Evolutionary conservation across 495 filamentous ascomycete species (phyloP).

Genomic region (Apodospora peruviana): DNA sequence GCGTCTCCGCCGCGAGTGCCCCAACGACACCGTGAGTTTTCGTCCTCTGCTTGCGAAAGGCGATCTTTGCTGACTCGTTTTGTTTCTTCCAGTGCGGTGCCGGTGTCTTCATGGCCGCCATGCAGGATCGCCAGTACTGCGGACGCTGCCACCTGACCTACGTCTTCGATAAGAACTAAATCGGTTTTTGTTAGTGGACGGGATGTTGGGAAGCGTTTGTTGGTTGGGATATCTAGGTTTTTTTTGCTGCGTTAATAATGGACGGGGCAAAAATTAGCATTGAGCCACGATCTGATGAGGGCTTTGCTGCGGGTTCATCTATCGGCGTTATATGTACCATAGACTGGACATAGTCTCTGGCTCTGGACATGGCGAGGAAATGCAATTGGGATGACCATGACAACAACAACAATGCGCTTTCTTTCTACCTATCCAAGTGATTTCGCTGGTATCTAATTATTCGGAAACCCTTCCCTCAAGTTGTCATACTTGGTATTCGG

Average conservation of each 20-base stretch:
- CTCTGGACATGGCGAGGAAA: constrained; percentile 30
- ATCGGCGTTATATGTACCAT: constrained; percentile 36
- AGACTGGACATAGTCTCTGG: constrained; percentile 23
- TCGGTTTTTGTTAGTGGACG: not conserved
- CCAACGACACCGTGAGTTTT: constrained; percentile 73
- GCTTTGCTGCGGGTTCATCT: constrained; percentile 15
- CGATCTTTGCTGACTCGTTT: constrained; percentile 23
- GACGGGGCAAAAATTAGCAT: constrained; percentile 19
- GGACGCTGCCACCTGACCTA: constrained; percentile 99
- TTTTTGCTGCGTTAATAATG: constrained; percentile 4
- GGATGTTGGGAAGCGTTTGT: not conserved
- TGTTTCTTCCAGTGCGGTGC: constrained; percentile 79
- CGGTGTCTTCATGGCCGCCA: constrained; percentile 99
- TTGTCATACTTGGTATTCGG: constrained; percentile 81
- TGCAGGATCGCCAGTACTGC: constrained; percentile 99
- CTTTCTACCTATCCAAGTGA: not conserved
- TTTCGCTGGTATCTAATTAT: constrained; percentile 20
- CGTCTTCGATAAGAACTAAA: constrained; percentile 79
- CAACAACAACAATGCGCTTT: not conserved
- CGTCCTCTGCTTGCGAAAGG: no score
- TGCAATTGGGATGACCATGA: constrained; percentile 24
- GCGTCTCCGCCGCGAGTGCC: constrained; percentile 97
- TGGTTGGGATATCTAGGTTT: not conserved
- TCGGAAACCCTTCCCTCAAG: constrained; percentile 53
- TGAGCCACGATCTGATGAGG: constrained; percentile 18